Evolutionary conservation across 176 grass and related monocot genomes (phyloP).

Genomic region (Calamus simplicifolius): DNA sequence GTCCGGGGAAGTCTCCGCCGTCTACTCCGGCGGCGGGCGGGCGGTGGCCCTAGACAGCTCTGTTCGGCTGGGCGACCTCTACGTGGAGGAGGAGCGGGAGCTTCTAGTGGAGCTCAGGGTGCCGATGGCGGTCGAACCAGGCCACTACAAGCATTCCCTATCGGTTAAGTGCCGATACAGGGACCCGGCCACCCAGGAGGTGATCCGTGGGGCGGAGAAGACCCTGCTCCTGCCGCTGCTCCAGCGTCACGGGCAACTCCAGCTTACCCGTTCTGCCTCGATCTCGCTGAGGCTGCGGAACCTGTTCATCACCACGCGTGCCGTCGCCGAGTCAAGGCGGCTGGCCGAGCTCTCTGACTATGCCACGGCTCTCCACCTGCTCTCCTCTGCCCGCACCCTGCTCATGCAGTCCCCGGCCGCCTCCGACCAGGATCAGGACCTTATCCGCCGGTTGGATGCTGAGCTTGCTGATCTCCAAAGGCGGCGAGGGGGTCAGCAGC

Average conservation of each 20-base stretch:
- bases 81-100: constrained; percentile 79
- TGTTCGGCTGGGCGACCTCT: constrained; percentile 57
- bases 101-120: constrained; percentile 78
- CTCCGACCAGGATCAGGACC: constrained; percentile 32
- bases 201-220: constrained; percentile 35
- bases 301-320: constrained; percentile 73
- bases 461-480: constrained; percentile 61
- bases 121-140: constrained; percentile 6
- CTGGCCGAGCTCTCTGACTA: constrained; percentile 71
- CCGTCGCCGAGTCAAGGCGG: constrained; percentile 65
- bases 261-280: too few relatives aligned
- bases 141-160: constrained; percentile 26
- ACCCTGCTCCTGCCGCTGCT: constrained; percentile 42
- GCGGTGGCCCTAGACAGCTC: constrained; percentile 12
- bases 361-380: constrained; percentile 60
- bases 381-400: constrained; percentile 65
- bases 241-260: neutral
- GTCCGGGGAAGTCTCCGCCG: constrained; percentile 58
- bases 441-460: constrained; percentile 46
- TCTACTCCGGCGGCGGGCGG: constrained; percentile 48
- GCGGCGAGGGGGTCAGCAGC: constrained; percentile 15
- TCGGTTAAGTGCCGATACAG: constrained; percentile 51
- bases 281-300: constrained; percentile 51
- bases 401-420: constrained; percentile 31
- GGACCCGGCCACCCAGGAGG: constrained; percentile 48